Evolutionary conservation across 306 rosid genomes (phyloP), one percentile per base, ranked within the genome.

Genomic region (Vigna reflexopilosa): DNA sequence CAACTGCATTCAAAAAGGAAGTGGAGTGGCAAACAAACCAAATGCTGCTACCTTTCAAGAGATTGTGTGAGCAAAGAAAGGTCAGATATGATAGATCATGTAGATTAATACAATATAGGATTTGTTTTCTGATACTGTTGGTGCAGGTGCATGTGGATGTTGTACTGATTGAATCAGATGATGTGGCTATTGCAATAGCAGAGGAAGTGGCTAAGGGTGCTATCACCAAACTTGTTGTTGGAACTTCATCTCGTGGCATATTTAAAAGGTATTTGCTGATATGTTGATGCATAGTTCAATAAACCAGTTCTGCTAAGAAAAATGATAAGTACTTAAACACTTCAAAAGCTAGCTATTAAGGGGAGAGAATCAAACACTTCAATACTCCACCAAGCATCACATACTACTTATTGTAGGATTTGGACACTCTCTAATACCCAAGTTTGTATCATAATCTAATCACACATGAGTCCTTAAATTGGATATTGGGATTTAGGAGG

Each of bases 81-180:
- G 99, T 96, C 65, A 58, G 59, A 77, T 69, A 77, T 85, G 66
- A 56, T 75, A 73, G 32, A 22, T 79, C 65, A 58, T 63, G 72
- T 15, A 77, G 80, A 70, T 67, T 72, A 59, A 26, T 24, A 24
- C 47, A 83, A 67, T 49, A 19, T 83, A 54, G 63, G 74, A 70
- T 40, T 54, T 57, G 70, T 64, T 70, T 58, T 5, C 16, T 47
- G 32, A 6, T 38, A 17, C 24, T 84, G 64, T 61, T 56, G 75
- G 65, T 81, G 50, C 83, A 96, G 99, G 98, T 96, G 67, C 88
- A 88, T 74, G 91, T 86, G 56, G 97, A 96, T 49, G 77, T 83
- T 77, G 86, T 84, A 30, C 73, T 89, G 72, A 80, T 90, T 59
- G 98, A 96, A 91, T 91, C 99, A 16, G 91, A 91, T 75, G 91